Percentiles rank a stretch among this genome's conserved stretches.
phyloP scores from a whole-genome alignment of 2,329 filamentous ascomycete species.

The Amesomyces nigricolor region DNA sequence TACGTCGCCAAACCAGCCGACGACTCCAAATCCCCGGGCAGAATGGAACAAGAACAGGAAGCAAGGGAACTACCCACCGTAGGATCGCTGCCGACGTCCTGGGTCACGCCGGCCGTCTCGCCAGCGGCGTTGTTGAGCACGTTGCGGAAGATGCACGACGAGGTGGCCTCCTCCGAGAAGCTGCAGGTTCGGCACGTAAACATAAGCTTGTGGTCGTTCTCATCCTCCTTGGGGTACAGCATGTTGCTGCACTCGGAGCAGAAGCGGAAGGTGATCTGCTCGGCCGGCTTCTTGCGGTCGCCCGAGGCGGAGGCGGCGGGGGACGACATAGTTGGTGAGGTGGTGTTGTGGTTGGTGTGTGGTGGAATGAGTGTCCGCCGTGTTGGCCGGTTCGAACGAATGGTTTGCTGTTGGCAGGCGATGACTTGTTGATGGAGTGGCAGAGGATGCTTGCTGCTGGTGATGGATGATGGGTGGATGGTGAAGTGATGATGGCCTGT shows the following conservation, averaged over 20 bases:
- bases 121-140: conserved; percentile 85
- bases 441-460: too few species aligned
- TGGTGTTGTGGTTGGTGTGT: background rate
- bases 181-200: conserved; percentile 95
- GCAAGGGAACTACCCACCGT: conserved; percentile 69
- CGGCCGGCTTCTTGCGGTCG: conserved; percentile 46
- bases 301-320: conserved; percentile 43
- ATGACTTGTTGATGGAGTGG: too few species aligned
- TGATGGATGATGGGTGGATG: too few species aligned
- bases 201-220: conserved; percentile 74
- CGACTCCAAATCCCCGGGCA: background rate
- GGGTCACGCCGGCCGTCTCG: conserved; percentile 93
- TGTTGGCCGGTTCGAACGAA: background rate
- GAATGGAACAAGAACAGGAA: conserved; percentile 30
- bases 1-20: conserved; percentile 17
- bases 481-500: too few species aligned
- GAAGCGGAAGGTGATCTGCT: conserved; percentile 95
- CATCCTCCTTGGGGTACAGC: conserved; percentile 94
- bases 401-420: too few species aligned
- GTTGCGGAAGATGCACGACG: conserved; percentile 93
- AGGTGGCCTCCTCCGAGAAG: conserved; percentile 79
- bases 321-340: conserved; percentile 45
- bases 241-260: conserved; percentile 99
- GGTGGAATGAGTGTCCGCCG: background rate
- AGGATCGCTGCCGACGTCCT: conserved; percentile 94